Evolutionary conservation across 129 eudicot species (phyloP).

Genomic region (Daucus carota): DNA sequence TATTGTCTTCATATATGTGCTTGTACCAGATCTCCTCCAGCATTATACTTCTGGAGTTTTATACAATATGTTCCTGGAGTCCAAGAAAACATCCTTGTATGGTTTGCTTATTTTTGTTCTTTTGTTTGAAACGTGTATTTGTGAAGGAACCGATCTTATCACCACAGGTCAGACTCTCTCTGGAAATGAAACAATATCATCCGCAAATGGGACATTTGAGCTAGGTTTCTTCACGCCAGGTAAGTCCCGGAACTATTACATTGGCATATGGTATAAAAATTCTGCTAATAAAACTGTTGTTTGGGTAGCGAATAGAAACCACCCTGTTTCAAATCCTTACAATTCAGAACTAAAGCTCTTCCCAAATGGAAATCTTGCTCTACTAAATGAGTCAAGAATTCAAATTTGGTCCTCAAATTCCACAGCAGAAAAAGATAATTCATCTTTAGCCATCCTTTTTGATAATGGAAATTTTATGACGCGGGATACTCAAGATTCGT

Average conservation of each 20-base stretch:
- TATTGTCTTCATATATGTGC: neutral
- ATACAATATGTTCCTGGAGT: neutral
- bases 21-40: neutral
- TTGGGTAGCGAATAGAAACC: slow-evolving; percentile 33
- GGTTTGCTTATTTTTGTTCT: neutral
- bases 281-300: slow-evolving; percentile 21
- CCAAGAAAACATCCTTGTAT: neutral
- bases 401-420: slow-evolving; percentile 16
- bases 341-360: slow-evolving; percentile 13
- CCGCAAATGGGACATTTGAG: slow-evolving; percentile 20
- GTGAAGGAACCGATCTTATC: slow-evolving; percentile 4
- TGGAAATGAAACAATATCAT: slow-evolving; percentile 15
- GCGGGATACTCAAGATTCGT: neutral
- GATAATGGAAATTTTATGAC: slow-evolving; percentile 25
- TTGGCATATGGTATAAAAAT: slow-evolving; percentile 31
- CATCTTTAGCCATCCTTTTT: slow-evolving; percentile 19
- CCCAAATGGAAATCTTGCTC: slow-evolving; percentile 19
- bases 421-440: neutral
- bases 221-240: slow-evolving; percentile 36
- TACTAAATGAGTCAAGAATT: slow-evolving; percentile 17
- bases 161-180: slow-evolving; percentile 4
- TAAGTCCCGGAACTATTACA: slow-evolving; percentile 15
- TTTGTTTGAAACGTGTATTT: neutral
- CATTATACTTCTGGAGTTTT: neutral
- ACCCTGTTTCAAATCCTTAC: slow-evolving; percentile 16